These are phyloP conservation scores for Yamagishiella unicocca DNA, from an alignment of 139 green algal genomes.

Conservation along the genomic window DNA sequence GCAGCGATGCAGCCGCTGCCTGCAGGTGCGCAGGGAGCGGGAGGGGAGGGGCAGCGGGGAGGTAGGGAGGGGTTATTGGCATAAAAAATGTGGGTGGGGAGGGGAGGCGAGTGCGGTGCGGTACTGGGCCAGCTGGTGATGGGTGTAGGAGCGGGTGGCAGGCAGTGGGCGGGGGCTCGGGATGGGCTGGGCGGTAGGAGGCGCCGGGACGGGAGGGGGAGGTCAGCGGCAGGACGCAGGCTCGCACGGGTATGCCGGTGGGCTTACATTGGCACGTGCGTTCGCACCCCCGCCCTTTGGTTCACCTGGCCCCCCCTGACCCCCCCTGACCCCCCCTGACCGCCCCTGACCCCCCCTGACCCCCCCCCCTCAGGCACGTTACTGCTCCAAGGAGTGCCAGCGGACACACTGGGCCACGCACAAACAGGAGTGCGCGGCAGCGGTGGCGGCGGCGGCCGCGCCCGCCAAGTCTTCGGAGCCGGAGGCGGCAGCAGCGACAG, in stretches of 20 bases:
- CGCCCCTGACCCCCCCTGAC: neutral
- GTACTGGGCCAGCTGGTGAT: neutral
- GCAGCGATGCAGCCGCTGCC: constrained; percentile 6
- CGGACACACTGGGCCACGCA: neutral
- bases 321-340: too few species aligned
- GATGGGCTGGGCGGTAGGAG: neutral
- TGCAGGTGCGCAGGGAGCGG: neutral
- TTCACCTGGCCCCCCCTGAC: neutral
- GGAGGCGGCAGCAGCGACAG: neutral
- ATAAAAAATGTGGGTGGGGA: neutral
- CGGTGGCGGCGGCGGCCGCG: neutral
- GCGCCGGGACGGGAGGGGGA: neutral
- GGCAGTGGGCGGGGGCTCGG: neutral
- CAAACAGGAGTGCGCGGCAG: neutral
- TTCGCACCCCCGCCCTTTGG: neutral
- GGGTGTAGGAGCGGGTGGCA: neutral
- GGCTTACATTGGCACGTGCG: neutral
- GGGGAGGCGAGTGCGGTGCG: neutral
- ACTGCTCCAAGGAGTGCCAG: constrained; percentile 36
- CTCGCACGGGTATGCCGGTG: neutral
- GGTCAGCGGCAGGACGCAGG: neutral
- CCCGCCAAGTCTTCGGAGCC: neutral
- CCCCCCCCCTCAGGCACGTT: neutral
- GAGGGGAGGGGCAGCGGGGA: neutral
- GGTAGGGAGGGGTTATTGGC: neutral